Conservation (phyloP, 306 rosid species). For the Phaseolus lunatus region DNA sequence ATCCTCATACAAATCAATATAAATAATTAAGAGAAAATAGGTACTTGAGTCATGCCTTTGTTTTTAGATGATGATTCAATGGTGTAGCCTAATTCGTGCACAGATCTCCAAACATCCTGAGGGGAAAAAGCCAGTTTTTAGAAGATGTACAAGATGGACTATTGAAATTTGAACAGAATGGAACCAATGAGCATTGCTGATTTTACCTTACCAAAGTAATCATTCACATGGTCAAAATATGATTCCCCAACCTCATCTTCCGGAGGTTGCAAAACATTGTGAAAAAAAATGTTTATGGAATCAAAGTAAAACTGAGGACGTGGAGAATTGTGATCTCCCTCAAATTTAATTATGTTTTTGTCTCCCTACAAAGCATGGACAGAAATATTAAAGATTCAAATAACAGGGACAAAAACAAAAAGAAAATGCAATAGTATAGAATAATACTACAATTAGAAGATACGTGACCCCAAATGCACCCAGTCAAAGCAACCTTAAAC, state of each 20-base stretch:
- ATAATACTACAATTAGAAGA: constrained; percentile 16
- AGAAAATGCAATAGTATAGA: constrained; percentile 23
- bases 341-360: constrained; percentile 95
- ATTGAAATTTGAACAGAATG: constrained; percentile 38
- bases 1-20: constrained; percentile 25
- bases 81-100: constrained; percentile 57
- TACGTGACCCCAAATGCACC: constrained; percentile 19
- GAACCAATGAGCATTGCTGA: constrained; percentile 42
- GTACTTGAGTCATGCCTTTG: constrained; percentile 64
- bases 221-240: constrained; percentile 63
- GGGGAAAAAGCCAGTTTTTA: constrained; percentile 40
- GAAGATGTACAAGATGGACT: constrained; percentile 38
- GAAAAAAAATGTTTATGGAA: constrained; percentile 93
- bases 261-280: constrained; percentile 98
- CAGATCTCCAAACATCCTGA: constrained; percentile 79
- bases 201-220: constrained; percentile 87
- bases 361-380: constrained; percentile 80
- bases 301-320: constrained; percentile 98
- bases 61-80: constrained; percentile 61
- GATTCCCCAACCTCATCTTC: constrained; percentile 89
- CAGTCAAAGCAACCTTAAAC: constrained; percentile 17
- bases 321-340: constrained; percentile 99
- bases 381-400: constrained; percentile 28
- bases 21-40: constrained; percentile 38
- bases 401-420: constrained; percentile 14